Conservation (phyloP, 345 rosid genomes). For the Linum usitatissimum region DNA sequence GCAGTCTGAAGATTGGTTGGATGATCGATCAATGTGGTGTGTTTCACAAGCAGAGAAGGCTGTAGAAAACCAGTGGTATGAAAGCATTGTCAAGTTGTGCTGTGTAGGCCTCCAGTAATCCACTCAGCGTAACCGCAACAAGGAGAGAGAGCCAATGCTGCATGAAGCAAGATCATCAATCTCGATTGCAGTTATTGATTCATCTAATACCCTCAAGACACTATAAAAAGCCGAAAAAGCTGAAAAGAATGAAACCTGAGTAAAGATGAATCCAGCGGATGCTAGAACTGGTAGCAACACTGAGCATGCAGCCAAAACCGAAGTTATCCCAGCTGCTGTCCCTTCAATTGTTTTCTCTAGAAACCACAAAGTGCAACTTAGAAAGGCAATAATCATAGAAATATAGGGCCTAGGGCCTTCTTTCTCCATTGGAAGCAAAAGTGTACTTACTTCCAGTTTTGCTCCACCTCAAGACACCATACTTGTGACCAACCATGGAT, state of each 20-base stretch:
- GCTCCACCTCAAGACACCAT: constrained; percentile 93
- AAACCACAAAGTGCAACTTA: constrained; percentile 11
- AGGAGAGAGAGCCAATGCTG: constrained; percentile 88
- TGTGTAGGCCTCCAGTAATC: constrained; percentile 91
- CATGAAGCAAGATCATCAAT: constrained; percentile 12
- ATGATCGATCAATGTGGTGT: neutral
- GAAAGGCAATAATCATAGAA: constrained; percentile 3
- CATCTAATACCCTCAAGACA: no score
- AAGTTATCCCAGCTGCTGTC: constrained; percentile 91
- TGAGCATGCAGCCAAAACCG: constrained; percentile 70
- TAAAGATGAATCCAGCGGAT: constrained; percentile 65
- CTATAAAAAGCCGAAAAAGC: neutral
- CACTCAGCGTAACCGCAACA: constrained; percentile 62
- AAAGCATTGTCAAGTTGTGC: constrained; percentile 90
- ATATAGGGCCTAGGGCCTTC: neutral
- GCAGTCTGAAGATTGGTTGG: neutral
- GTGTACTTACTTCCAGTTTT: constrained; percentile 65
- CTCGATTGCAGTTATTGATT: neutral
- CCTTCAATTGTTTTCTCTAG: constrained; percentile 96
- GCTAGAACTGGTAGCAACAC: constrained; percentile 72
- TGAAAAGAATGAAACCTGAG: constrained; percentile 38
- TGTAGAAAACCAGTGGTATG: constrained; percentile 86
- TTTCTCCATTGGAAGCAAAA: neutral
- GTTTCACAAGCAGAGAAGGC: constrained; percentile 71
- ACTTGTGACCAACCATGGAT: constrained; percentile 92